phyloP scores from a whole-genome alignment of 306 rosid species.

The Astragalus membranaceus region DNA sequence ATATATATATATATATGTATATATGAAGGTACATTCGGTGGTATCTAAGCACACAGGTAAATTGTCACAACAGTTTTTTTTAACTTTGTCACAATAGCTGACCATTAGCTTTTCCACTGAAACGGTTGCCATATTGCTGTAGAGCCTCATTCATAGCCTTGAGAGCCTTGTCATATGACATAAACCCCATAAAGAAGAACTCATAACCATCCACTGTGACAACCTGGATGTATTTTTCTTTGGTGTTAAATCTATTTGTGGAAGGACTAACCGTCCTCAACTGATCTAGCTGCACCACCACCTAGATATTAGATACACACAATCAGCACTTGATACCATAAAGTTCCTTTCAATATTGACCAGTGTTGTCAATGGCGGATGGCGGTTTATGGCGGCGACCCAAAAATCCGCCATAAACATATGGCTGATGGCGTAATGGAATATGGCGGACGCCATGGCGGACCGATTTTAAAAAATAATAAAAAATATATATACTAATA shows the following conservation, averaged over 20 bases:
- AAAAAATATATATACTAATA: too few species aligned
- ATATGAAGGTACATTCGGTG: background rate
- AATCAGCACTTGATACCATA: background rate
- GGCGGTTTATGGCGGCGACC: too few species aligned
- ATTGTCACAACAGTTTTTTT: background rate
- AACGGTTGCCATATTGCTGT: conserved; percentile 16
- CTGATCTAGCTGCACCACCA: conserved; percentile 47
- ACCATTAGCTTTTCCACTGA: background rate
- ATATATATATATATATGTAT: too few species aligned
- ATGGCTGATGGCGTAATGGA: too few species aligned
- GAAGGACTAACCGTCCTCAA: conserved; percentile 43
- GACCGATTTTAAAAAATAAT: too few species aligned
- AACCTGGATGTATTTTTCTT: conserved; percentile 43
- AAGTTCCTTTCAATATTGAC: background rate
- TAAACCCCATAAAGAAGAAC: conserved; percentile 69
- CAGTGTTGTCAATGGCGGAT: too few species aligned
- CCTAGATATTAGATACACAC: conserved; percentile 28
- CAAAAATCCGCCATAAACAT: too few species aligned
- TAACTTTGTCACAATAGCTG: background rate
- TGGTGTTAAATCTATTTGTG: conserved; percentile 44
- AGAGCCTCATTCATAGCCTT: conserved; percentile 38
- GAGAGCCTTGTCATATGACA: conserved; percentile 66
- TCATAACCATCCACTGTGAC: conserved; percentile 59
- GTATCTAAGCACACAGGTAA: background rate
- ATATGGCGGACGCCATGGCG: too few species aligned